Percentiles rank a stretch among this genome's conserved stretches.
Evolutionary conservation across 306 rosid species (phyloP).

Genomic region (Ormosia emarginata): DNA sequence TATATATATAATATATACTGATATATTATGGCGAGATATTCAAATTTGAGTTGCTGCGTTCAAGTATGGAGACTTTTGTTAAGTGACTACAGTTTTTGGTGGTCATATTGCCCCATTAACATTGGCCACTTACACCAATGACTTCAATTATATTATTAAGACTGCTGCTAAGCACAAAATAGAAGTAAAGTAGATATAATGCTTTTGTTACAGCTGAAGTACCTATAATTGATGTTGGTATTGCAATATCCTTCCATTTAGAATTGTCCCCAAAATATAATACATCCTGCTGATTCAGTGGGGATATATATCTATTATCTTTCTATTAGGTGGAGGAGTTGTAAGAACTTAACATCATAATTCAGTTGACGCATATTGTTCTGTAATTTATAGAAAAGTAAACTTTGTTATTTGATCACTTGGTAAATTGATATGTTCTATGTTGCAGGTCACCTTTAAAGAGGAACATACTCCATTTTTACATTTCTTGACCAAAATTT

Average conservation of each 20-base stretch:
- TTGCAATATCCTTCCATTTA: not conserved
- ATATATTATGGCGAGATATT: not conserved
- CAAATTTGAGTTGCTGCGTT: not conserved
- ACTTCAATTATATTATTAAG: not conserved
- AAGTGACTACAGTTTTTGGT: not conserved
- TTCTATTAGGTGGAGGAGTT: not conserved
- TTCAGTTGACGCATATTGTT: not conserved
- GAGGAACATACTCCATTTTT: constrained; percentile 75
- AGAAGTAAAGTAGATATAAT: not conserved
- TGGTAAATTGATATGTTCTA: not conserved
- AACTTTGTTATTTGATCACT: not conserved
- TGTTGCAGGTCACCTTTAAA: constrained; percentile 73
- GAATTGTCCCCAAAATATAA: not conserved
- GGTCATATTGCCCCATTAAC: not conserved
- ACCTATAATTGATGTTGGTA: not conserved
- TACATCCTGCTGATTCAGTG: not conserved
- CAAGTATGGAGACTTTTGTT: not conserved
- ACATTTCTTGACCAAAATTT: constrained; percentile 80
- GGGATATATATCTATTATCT: not conserved
- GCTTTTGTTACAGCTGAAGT: not conserved
- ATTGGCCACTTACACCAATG: not conserved
- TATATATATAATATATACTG: not conserved
- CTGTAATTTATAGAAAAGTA: not conserved
- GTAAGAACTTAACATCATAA: not conserved
- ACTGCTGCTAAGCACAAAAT: not conserved